phyloP scores from a whole-genome alignment of 1,139 yeast genomes.

The Suhomyces choctaworum region DNA sequence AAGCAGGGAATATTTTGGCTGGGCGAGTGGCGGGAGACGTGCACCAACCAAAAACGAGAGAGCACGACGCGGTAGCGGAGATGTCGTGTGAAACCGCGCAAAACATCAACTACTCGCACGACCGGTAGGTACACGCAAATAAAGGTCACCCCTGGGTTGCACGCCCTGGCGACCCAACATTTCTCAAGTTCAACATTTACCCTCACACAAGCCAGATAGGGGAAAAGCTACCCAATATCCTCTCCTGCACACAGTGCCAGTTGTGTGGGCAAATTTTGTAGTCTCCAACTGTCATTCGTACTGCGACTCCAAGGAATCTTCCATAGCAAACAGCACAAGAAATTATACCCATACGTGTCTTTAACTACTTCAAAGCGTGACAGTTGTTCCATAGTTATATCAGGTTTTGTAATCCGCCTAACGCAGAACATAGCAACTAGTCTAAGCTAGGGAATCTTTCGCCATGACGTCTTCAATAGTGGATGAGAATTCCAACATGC shows the following conservation, averaged over 20 bases:
- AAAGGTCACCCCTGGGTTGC: neutral
- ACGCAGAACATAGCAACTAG: neutral
- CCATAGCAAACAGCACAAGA: neutral
- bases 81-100: too few species aligned
- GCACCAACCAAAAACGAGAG: too few species aligned
- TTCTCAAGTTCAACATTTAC: conserved; percentile 2
- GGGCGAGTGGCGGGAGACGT: too few species aligned
- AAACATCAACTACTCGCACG: too few species aligned
- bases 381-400: neutral
- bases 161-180: conserved; percentile 6
- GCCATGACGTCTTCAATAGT: conserved; percentile 18
- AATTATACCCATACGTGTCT: conserved; percentile 1
- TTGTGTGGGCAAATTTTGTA: neutral
- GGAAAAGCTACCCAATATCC: neutral
- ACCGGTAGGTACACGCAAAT: too few species aligned
- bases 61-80: too few species aligned
- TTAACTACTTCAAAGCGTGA: neutral
- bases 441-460: conserved; percentile 1
- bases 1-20: too few species aligned
- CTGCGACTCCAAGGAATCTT: neutral
- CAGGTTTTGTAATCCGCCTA: neutral
- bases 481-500: conserved; percentile 17
- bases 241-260: neutral
- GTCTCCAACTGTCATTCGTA: neutral
- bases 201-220: neutral